phyloP scores from a whole-genome alignment of 495 filamentous ascomycete species.

The Aspergillus mulundensis region DNA sequence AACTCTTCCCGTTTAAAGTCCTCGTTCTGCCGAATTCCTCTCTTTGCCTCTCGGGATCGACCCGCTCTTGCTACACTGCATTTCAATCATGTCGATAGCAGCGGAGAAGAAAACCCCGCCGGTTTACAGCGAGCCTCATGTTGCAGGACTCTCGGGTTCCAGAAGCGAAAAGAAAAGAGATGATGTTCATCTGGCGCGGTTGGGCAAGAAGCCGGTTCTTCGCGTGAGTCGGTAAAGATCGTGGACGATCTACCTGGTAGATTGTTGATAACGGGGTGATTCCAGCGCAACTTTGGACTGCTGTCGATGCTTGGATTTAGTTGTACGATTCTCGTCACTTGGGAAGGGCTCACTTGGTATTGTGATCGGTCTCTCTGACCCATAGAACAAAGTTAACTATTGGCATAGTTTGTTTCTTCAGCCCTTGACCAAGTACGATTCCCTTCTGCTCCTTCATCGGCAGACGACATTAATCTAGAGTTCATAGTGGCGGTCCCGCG shows the following conservation, averaged over 20 bases:
- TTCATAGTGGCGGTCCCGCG: conserved; percentile 44
- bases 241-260: neutral
- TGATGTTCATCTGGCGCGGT: conserved; percentile 37
- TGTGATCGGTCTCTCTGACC: too few relatives aligned
- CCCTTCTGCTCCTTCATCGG: neutral
- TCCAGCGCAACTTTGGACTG: conserved; percentile 46
- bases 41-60: too few relatives aligned
- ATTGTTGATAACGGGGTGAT: neutral
- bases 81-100: too few relatives aligned
- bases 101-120: too few relatives aligned
- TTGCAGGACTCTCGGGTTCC: neutral
- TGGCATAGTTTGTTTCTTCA: neutral
- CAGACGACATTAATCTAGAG: neutral
- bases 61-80: too few relatives aligned
- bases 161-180: conserved; percentile 22
- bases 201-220: conserved; percentile 51
- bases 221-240: conserved; percentile 14
- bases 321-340: conserved; percentile 48
- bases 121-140: too few relatives aligned
- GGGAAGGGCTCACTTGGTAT: conserved; percentile 44
- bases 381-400: neutral
- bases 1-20: too few relatives aligned
- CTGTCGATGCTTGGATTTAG: conserved; percentile 49
- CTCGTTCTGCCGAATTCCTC: too few relatives aligned
- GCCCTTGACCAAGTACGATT: neutral